A percentile compares a stretch with the other conserved stretches of the same genome.
phyloP scores from a whole-genome alignment of 331 rosid species.

The Saraca asoca region DNA sequence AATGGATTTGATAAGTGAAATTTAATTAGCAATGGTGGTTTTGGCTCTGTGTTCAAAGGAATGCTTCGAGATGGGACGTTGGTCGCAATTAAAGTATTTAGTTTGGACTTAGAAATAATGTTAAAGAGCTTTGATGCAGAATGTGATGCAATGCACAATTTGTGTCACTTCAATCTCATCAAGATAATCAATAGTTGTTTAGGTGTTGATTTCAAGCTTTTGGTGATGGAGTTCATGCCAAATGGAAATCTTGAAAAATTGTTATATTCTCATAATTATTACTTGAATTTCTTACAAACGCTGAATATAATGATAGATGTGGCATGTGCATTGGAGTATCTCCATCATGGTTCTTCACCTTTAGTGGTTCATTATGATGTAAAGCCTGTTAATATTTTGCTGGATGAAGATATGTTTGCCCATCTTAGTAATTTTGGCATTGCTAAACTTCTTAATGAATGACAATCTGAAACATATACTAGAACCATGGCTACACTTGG shows the following conservation, averaged over 20 bases:
- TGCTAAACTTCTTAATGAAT: not conserved
- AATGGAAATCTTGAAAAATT: conserved; percentile 21
- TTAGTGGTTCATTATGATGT: conserved; percentile 3
- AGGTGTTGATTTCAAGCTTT: conserved; percentile 1
- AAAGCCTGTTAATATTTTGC: not conserved
- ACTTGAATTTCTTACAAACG: not conserved
- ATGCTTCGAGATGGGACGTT: conserved; percentile 5
- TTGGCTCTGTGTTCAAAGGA: conserved; percentile 30
- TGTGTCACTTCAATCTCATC: conserved; percentile 13
- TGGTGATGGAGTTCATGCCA: conserved; percentile 26
- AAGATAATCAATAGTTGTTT: conserved; percentile 10
- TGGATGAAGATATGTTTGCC: conserved; percentile 21
- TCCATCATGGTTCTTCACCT: conserved; percentile 3
- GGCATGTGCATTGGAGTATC: conserved; percentile 15
- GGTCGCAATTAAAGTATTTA: conserved; percentile 37
- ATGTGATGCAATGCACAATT: not conserved
- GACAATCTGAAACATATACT: not conserved
- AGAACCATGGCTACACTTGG: not conserved
- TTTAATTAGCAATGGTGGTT: conserved; percentile 31
- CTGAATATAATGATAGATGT: not conserved
- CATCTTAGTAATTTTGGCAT: conserved; percentile 23
- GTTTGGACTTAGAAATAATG: not conserved
- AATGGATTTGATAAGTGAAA: conserved; percentile 21
- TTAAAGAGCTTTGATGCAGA: not conserved
- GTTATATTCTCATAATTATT: not conserved